phyloP scores from a whole-genome alignment of 305 asterid species.

The Fraxinus sp. region DNA sequence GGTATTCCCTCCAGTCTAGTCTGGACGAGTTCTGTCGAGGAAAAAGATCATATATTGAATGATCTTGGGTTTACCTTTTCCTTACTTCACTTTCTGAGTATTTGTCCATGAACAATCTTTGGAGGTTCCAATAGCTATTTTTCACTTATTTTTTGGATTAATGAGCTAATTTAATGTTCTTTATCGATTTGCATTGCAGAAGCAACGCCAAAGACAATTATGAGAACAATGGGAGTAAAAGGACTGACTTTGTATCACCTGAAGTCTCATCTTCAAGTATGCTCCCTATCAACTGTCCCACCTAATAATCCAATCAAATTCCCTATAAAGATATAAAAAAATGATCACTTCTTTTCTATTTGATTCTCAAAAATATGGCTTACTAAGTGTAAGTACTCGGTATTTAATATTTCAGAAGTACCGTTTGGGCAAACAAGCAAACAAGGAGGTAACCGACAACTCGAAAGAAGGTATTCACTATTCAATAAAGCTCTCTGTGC shows the following conservation, averaged over 20 bases:
- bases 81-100: not conserved
- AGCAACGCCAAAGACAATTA: conserved; percentile 87
- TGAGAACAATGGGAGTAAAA: conserved; percentile 97
- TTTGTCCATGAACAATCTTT: not conserved
- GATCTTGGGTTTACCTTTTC: not conserved
- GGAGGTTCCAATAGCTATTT: not conserved
- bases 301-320: conserved; percentile 3
- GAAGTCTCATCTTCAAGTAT: conserved; percentile 97
- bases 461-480: conserved; percentile 49
- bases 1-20: not conserved
- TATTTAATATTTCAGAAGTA: conserved; percentile 50
- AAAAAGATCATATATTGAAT: too few relatives aligned
- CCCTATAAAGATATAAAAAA: not conserved
- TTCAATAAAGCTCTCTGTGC: not conserved
- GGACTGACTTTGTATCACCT: conserved; percentile 93
- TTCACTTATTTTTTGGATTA: conserved; percentile 3
- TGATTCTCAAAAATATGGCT: not conserved
- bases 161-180: not conserved
- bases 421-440: conserved; percentile 55
- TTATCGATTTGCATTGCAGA: conserved; percentile 49
- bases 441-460: conserved; percentile 50
- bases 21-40: not conserved
- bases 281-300: not conserved
- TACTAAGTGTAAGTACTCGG: not conserved
- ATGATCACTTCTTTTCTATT: not conserved